Evolutionary conservation across 768 basidiomycete genomes (phyloP), one percentile per base, ranked within the genome.

Genomic region (Rhizopogon salebrosus): DNA sequence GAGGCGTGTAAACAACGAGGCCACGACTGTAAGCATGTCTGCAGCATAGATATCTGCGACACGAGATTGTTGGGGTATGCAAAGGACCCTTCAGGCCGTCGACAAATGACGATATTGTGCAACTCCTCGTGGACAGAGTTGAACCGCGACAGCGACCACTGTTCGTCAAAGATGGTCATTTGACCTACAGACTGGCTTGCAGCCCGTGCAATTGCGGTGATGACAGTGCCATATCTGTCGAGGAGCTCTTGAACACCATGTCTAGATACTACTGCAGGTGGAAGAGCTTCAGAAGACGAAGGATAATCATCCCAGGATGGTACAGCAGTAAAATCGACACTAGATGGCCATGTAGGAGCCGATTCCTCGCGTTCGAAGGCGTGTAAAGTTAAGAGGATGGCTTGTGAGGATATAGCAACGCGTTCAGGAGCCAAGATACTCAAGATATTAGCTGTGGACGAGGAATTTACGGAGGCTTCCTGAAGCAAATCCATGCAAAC

Each of bases 131-230:
- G 80, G 18, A 60, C 52, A 2, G 53, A 41, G 36, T 63, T 60
- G 45, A 84, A 68, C 41, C 84, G 81, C 18, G 80, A 74, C 48
- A 79, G 73, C 0, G 82, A 78, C 85, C 87, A 92, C 59, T 91
- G 87, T 7, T 94, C 88, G 53, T 97, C 93, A 52, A 92, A 85
- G 27, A 95, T 74, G 14, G 85, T 84, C 84, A 95, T 89, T 35
- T 75, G 70, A 1, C 88, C 89, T 6, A 91, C 80, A 4, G 77
- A 65, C 51, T 83, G 80, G 61, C 79, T 79, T 61, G 84, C 90
- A 6, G 79, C 59, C 4, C 70, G 70, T 0, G 85, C 80, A 41
- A 94, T 76, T 37, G 70, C 69, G 11, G 76, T 78, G 2, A 92
- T 69, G 1, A 79, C 75, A 0, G 78, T 70, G 13, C 81, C 80